Conservation (phyloP, 73 alveolate genomes). For the Tetrahymena thermophila region DNA sequence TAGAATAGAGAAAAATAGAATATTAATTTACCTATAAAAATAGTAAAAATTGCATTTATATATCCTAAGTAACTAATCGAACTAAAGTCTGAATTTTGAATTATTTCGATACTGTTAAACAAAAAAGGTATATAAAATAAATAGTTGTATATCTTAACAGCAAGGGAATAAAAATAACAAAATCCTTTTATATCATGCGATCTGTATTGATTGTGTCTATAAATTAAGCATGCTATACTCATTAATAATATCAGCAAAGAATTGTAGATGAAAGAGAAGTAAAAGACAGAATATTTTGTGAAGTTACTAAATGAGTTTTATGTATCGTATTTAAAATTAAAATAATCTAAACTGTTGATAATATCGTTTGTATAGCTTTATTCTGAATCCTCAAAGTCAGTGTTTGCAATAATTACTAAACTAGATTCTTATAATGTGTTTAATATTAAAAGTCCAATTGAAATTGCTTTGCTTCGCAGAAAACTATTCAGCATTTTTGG, state of each 20-base stretch:
- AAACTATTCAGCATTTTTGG: not conserved
- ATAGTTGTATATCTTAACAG: not conserved
- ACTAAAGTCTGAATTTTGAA: not conserved
- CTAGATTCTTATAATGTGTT: not conserved
- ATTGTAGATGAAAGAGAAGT: not conserved
- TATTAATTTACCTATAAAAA: not conserved
- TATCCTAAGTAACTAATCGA: not conserved
- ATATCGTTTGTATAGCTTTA: not conserved
- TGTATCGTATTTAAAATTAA: not conserved
- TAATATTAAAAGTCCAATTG: not conserved
- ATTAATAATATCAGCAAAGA: not conserved
- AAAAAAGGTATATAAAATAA: not conserved
- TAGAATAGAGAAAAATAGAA: not conserved
- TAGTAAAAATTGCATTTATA: not conserved
- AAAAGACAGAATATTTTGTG: not conserved
- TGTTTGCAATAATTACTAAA: not conserved
- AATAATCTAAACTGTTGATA: not conserved
- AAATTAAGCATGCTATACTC: not conserved
- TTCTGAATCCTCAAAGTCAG: not conserved
- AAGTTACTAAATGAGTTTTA: not conserved
- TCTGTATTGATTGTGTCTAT: not conserved
- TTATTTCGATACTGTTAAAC: not conserved
- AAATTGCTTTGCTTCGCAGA: not conserved
- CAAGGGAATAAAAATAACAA: not conserved
- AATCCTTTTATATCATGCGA: not conserved